These are phyloP conservation scores for Cladophialophora bantiana DNA, from an alignment of 2,329 filamentous ascomycete genomes.

Conservation along the genomic window DNA sequence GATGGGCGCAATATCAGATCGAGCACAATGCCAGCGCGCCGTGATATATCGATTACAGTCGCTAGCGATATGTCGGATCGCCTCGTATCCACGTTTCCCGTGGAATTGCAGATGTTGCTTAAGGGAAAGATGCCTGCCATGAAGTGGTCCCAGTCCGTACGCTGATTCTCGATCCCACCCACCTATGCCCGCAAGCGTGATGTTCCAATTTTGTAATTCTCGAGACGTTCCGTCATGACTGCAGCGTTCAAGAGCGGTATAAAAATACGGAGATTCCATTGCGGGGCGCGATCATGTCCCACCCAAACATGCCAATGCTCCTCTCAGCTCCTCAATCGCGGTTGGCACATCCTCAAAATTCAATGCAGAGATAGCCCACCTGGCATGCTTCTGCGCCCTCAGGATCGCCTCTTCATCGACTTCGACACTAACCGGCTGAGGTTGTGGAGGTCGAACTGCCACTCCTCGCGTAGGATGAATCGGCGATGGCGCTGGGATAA, in stretches of 20 bases:
- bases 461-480: slow-evolving; percentile 23
- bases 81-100: too few relatives aligned
- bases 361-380: slow-evolving; percentile 93
- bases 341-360: slow-evolving; percentile 96
- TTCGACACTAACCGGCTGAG: slow-evolving; percentile 38
- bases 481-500: slow-evolving; percentile 25
- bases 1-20: too few relatives aligned
- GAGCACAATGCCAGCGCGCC: too few relatives aligned
- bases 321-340: slow-evolving; percentile 81
- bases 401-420: slow-evolving; percentile 75
- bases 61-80: too few relatives aligned
- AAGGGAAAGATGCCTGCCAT: too few relatives aligned
- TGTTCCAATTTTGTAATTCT: neutral
- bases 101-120: too few relatives aligned
- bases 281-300: slow-evolving; percentile 55
- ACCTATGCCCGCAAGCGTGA: neutral
- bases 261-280: neutral
- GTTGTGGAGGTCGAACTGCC: slow-evolving; percentile 33
- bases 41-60: too few relatives aligned
- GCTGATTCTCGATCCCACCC: too few relatives aligned
- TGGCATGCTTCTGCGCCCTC: slow-evolving; percentile 91
- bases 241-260: neutral
- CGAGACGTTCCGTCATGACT: neutral
- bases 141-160: too few relatives aligned
- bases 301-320: slow-evolving; percentile 75